These are phyloP conservation scores for Clarireedia hainanense DNA, from an alignment of 2,329 filamentous ascomycete species.

Conservation along the genomic window DNA sequence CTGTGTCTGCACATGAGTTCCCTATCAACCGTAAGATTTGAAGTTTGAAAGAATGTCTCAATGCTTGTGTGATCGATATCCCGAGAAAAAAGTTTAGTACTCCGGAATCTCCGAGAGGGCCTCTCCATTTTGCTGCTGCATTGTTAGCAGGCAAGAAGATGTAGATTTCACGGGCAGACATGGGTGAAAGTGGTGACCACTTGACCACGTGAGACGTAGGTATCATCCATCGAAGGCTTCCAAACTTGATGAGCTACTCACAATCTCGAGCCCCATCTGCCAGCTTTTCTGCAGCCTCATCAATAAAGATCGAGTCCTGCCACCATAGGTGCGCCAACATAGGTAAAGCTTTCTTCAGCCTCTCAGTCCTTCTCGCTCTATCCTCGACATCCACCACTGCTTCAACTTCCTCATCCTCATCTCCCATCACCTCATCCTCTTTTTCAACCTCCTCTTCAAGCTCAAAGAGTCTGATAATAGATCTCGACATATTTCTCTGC, in stretches of 20 bases:
- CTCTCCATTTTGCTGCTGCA: constrained; percentile 44
- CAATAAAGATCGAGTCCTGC: constrained; percentile 35
- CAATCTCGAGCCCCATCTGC: constrained; percentile 49
- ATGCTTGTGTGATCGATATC: constrained; percentile 31
- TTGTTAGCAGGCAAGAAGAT: constrained; percentile 13
- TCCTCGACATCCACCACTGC: constrained; percentile 24
- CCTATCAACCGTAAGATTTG: constrained; percentile 51
- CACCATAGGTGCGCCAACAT: constrained; percentile 33
- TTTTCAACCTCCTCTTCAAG: constrained; percentile 12
- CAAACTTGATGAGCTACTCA: constrained; percentile 30
- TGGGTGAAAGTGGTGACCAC: neutral
- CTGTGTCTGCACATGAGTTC: constrained; percentile 55
- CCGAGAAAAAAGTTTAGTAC: constrained; percentile 48
- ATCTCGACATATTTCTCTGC: constrained; percentile 13
- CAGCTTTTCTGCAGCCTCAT: constrained; percentile 41
- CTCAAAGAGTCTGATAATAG: constrained; percentile 17
- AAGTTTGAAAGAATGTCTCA: constrained; percentile 33
- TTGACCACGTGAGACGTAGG: constrained; percentile 1
- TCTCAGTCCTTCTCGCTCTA: constrained; percentile 22
- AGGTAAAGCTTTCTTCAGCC: constrained; percentile 18
- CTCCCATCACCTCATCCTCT: constrained; percentile 10
- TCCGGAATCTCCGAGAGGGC: constrained; percentile 49
- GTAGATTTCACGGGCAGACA: neutral
- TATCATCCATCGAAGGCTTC: neutral
- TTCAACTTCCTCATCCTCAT: constrained; percentile 18